Base-by-base conservation (phyloP, 2,329 filamentous ascomycete species). In the Colletotrichum incanum region DNA sequence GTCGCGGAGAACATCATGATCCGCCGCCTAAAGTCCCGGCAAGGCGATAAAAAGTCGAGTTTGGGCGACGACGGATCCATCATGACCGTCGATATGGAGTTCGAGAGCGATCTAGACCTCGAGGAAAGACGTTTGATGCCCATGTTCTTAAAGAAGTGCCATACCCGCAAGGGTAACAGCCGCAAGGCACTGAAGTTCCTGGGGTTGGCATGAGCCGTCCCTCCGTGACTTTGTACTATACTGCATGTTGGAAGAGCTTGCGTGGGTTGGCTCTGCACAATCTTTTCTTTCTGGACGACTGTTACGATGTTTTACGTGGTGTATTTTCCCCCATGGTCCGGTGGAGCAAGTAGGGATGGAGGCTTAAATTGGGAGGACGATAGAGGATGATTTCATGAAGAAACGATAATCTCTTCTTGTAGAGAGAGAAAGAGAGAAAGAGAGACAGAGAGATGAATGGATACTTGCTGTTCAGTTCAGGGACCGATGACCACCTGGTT, bases 181-280 rank as follows among this genome's bases (percentile, higher is more conserved):
- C 82, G 84, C 9, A 89, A 89, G 77, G 87, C 87, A 8, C 82
- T 89, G 64, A 88, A 87, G 77, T 88, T 88, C 76, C 80, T 89
- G 1, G 87, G 87, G 0, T 78, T 89, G 55, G 83, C 84, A 14
- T 86, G 75, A 76, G 37, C 45, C 23, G 18, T 37, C 11, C 20
- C 16, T 14, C 23, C 14, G 23, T 2, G 9, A 39, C 31, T 56
- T n/a, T 41, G 55, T 61, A 45, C 26, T 39, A 37, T 61, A 16
- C 20, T 23, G 18, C 41, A 23, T 39, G 28, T 41, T 31, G n/a
- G 9, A 49, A 28, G 26, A 37, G 43, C 65, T 16, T 11, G 28
- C 37, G 28, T 31, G 28, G 23, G 14, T 39, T 63, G 28, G 47
- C 52, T 62, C 41, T 55, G 45, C 43, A 59, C 23, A n/a, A 34